A percentile compares a stretch with the other conserved stretches of the same genome.
These are phyloP conservation scores for Acanthamoeba culbertsoni DNA, from an alignment of 208 protist species.

Conservation along the genomic window DNA sequence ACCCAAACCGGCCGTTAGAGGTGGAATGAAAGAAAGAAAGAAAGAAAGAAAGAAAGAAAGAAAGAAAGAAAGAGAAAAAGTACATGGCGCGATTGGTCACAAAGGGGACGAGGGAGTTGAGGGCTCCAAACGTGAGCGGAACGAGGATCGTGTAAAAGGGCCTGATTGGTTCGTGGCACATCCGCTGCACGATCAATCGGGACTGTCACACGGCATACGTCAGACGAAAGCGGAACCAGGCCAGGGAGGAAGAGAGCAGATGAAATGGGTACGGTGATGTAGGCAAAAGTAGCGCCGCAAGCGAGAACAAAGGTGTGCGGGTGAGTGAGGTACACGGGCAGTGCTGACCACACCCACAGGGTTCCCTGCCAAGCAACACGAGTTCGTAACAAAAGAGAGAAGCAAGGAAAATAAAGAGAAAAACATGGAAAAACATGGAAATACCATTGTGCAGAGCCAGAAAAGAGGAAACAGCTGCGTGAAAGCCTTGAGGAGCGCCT, in stretches of 20 bases:
- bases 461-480: background rate
- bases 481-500: background rate
- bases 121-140: background rate
- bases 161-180: background rate
- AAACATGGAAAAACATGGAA: background rate
- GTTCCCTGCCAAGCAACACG: background rate
- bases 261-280: conserved; percentile 41
- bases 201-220: background rate
- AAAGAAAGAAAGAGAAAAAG: background rate
- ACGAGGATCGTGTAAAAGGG: conserved; percentile 12
- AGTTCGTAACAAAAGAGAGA: background rate
- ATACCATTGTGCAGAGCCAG: background rate
- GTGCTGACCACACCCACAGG: background rate
- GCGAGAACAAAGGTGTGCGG: background rate
- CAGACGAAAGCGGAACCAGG: background rate
- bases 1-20: too few relatives aligned
- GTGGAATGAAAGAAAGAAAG: too few relatives aligned
- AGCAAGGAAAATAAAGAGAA: background rate
- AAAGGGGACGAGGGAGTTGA: background rate
- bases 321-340: background rate
- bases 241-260: background rate
- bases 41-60: background rate
- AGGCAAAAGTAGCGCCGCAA: background rate
- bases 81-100: background rate
- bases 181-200: background rate